phyloP scores from a whole-genome alignment of 2,329 filamentous ascomycete species.

The Sarocladium kiliense region DNA sequence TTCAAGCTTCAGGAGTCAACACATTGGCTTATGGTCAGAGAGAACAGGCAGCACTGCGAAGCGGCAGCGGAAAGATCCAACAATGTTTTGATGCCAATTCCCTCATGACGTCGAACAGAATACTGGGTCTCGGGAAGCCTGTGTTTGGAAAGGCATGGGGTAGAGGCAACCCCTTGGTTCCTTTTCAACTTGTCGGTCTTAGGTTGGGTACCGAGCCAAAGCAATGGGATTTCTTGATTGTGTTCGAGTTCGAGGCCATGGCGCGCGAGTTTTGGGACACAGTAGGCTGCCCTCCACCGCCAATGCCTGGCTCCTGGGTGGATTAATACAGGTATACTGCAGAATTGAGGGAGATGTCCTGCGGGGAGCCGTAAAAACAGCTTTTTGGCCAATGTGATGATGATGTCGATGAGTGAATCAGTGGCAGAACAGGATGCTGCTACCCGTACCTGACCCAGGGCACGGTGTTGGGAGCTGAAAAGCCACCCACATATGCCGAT shows the following conservation, averaged over 20 bases:
- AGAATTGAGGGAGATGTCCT: no score
- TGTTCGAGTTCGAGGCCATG: conserved; percentile 4
- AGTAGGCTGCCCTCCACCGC: not conserved
- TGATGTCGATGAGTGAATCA: no score
- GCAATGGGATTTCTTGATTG: not conserved
- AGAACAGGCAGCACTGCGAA: not conserved
- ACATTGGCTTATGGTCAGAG: not conserved
- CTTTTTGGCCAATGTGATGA: no score
- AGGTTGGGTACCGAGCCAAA: not conserved
- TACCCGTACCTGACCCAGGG: no score
- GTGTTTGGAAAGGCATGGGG: no score
- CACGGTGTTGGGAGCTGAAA: no score
- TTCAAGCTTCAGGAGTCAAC: not conserved
- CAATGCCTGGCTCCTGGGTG: not conserved
- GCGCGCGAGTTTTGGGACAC: not conserved
- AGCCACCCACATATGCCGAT: conserved; percentile 19
- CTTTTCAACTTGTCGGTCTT: not conserved
- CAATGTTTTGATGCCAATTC: not conserved
- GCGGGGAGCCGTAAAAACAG: no score
- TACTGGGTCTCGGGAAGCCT: no score
- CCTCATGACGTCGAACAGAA: no score
- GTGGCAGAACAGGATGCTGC: no score
- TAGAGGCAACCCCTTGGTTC: no score
- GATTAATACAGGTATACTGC: no score
- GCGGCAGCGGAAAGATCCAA: not conserved